A percentile compares a stretch with the other conserved stretches of the same genome.
Conservation (phyloP, 768 basidiomycete genomes). For the Austroboletus eburneus region DNA sequence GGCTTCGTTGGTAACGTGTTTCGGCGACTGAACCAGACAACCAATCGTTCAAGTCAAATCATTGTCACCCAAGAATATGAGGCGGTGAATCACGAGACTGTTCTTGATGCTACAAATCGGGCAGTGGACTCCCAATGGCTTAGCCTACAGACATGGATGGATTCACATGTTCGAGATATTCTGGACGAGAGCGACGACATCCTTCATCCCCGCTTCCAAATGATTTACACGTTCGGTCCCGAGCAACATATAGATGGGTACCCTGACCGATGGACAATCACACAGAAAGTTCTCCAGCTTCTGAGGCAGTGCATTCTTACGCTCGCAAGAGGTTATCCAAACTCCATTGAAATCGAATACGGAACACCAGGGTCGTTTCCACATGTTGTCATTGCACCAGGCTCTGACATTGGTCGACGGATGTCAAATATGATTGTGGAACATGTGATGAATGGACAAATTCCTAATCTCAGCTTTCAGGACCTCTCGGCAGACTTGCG, state of each 20-base stretch:
- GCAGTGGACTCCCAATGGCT: not conserved
- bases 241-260: not conserved
- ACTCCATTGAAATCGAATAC: conserved; percentile 12
- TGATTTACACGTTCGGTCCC: not conserved
- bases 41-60: too few species aligned
- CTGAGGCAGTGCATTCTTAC: conserved; percentile 8
- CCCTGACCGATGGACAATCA: not conserved
- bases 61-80: too few species aligned
- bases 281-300: conserved; percentile 12
- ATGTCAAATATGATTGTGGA: conserved; percentile 3
- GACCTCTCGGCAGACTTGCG: not conserved
- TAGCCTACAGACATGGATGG: not conserved
- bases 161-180: conserved; percentile 9
- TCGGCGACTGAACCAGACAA: too few species aligned
- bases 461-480: not conserved
- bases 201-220: conserved; percentile 15
- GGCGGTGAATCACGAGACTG: too few species aligned
- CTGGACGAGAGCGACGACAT: conserved; percentile 21
- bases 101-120: too few species aligned
- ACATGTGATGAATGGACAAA: conserved; percentile 4
- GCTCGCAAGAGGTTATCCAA: not conserved
- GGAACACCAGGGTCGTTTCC: too few species aligned
- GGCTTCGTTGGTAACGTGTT: too few species aligned
- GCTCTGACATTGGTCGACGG: too few species aligned
- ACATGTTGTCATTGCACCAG: too few species aligned